Evolutionary conservation across 2,329 filamentous ascomycete species (phyloP).

Genomic region (Bipolaris victoriae): DNA sequence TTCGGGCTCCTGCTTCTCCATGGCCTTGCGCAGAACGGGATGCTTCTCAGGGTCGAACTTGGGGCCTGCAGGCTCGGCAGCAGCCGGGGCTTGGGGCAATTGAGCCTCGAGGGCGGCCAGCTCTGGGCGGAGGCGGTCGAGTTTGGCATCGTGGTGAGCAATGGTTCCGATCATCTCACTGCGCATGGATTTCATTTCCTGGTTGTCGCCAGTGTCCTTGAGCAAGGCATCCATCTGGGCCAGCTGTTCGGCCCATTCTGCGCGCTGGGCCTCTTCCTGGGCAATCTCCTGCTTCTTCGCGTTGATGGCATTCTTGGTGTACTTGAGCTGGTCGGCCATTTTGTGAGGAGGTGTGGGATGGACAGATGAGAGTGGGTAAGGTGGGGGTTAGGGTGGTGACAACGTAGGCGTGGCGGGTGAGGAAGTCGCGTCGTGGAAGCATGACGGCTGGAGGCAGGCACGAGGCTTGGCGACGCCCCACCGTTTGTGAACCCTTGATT

Average conservation of each 20-base stretch:
- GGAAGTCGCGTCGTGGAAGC: slow-evolving; percentile 15
- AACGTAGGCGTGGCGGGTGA: slow-evolving; percentile 11
- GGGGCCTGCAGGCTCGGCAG: slow-evolving; percentile 34
- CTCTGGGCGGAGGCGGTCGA: slow-evolving; percentile 65
- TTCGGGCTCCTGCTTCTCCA: slow-evolving; percentile 47
- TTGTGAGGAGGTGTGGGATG: neutral
- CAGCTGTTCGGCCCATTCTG: slow-evolving; percentile 25
- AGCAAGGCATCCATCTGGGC: slow-evolving; percentile 77
- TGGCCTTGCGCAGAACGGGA: slow-evolving; percentile 67
- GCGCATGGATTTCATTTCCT: slow-evolving; percentile 79
- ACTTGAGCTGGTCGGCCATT: slow-evolving; percentile 36
- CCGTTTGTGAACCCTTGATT: slow-evolving; percentile 14
- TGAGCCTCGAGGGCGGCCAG: slow-evolving; percentile 63
- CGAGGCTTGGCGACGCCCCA: slow-evolving; percentile 22
- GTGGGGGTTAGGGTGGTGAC: neutral
- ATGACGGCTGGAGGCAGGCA: slow-evolving; percentile 19
- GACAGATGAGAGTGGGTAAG: neutral
- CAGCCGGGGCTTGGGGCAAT: slow-evolving; percentile 46
- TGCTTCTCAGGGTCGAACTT: slow-evolving; percentile 85
- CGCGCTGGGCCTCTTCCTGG: slow-evolving; percentile 27
- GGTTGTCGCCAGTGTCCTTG: slow-evolving; percentile 77
- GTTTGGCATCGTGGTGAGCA: slow-evolving; percentile 75
- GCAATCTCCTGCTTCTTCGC: slow-evolving; percentile 33
- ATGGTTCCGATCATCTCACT: slow-evolving; percentile 84
- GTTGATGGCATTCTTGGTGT: slow-evolving; percentile 37